A percentile compares a stretch with the other conserved stretches of the same genome.
phyloP scores from a whole-genome alignment of 148 eudicot genomes.

The Nepenthes mirabilis region DNA sequence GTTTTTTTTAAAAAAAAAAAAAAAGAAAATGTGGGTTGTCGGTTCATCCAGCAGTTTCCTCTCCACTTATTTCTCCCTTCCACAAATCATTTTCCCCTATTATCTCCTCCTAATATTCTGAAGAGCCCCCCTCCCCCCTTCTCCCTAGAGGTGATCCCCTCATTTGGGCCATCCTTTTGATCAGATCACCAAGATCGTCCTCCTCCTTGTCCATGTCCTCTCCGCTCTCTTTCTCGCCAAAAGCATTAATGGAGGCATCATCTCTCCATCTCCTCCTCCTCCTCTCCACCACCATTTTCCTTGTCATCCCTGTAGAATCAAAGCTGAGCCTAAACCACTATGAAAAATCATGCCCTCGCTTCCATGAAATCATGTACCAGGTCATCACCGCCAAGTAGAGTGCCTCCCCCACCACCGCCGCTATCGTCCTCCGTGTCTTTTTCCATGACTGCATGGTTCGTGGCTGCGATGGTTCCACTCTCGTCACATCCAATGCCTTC shows the following conservation, averaged over 20 bases:
- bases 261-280: conserved; percentile 6
- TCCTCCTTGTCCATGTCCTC: background rate
- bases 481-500: conserved; percentile 40
- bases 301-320: conserved; percentile 4
- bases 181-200: background rate
- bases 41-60: background rate
- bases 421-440: conserved; percentile 34
- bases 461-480: conserved; percentile 50
- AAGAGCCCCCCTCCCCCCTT: conserved; percentile 3
- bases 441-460: conserved; percentile 60
- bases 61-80: conserved; percentile 23
- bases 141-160: conserved; percentile 6
- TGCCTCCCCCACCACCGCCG: conserved; percentile 35
- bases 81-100: conserved; percentile 5
- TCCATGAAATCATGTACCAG: conserved; percentile 17
- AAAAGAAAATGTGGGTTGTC: no score
- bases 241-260: conserved; percentile 11
- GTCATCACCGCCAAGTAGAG: conserved; percentile 28
- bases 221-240: background rate
- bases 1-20: no score
- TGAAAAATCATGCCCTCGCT: conserved; percentile 35
- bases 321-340: conserved; percentile 23
- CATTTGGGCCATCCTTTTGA: background rate
- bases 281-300: background rate
- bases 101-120: conserved; percentile 1